A percentile compares a stretch with the other conserved stretches of the same genome.
phyloP scores from a whole-genome alignment of 2,329 filamentous ascomycete genomes.

The Colletotrichum sp. region DNA sequence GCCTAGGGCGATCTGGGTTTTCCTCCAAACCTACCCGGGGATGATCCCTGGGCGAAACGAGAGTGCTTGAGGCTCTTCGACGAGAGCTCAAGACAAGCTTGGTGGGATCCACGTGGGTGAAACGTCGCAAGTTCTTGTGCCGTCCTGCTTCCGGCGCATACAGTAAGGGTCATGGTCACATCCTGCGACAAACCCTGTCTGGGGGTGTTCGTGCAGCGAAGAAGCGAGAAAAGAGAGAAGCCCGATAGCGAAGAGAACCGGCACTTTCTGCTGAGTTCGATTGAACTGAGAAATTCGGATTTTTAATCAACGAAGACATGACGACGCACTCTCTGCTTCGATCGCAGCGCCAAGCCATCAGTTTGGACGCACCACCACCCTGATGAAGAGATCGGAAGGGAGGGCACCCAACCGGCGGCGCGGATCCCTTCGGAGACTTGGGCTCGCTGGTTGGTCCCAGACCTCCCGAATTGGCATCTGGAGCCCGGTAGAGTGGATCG shows the following conservation, averaged over 20 bases:
- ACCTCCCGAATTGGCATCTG: not conserved
- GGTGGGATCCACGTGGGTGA: conserved; percentile 6
- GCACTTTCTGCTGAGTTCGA: not conserved
- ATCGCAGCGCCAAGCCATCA: conserved; percentile 9
- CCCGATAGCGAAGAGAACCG: not conserved
- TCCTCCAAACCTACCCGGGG: not conserved
- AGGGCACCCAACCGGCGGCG: not conserved
- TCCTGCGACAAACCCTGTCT: conserved; percentile 17
- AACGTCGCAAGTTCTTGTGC: conserved; percentile 20
- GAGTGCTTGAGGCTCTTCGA: not conserved
- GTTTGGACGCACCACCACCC: not conserved
- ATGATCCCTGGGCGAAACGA: conserved; percentile 10
- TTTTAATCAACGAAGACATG: not conserved
- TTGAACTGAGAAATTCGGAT: not conserved
- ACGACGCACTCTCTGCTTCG: not conserved
- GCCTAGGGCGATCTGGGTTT: not conserved
- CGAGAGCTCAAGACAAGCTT: not conserved
- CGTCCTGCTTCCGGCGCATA: conserved; percentile 13
- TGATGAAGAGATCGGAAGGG: not conserved
- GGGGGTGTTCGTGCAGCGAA: not conserved
- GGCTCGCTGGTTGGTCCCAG: not conserved
- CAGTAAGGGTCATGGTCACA: not conserved
- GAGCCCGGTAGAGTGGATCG: not conserved
- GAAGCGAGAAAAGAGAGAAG: not conserved
- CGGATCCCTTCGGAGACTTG: not conserved